These are phyloP conservation scores for Biscutella laevigata DNA, from an alignment of 441 rosid species.

Conservation along the genomic window DNA sequence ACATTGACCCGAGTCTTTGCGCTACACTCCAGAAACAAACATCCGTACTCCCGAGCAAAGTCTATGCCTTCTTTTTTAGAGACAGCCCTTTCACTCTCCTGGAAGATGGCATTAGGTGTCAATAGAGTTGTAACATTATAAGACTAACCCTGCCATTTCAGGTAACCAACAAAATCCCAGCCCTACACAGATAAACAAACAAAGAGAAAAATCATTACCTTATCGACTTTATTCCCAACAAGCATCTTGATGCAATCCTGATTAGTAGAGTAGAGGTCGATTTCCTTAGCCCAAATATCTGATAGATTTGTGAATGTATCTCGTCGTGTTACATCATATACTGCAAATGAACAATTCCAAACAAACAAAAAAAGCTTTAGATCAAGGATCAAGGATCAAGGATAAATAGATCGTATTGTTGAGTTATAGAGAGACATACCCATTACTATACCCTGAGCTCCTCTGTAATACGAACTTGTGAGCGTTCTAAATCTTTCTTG, in stretches of 20 bases:
- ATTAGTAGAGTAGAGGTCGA: slow-evolving; percentile 61
- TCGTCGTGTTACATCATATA: slow-evolving; percentile 63
- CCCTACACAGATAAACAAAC: too few species aligned
- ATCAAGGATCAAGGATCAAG: background rate
- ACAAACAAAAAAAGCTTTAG: too few species aligned
- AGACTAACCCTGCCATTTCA: too few species aligned
- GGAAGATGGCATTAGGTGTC: slow-evolving; percentile 9
- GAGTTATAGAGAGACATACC: slow-evolving; percentile 30
- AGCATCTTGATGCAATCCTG: slow-evolving; percentile 76
- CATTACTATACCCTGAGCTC: slow-evolving; percentile 61
- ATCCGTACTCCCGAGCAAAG: slow-evolving; percentile 62
- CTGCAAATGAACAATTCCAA: slow-evolving; percentile 19
- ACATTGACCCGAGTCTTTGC: slow-evolving; percentile 67
- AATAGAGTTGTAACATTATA: background rate
- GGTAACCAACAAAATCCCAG: too few species aligned
- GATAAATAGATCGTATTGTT: background rate
- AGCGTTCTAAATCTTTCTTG: slow-evolving; percentile 65
- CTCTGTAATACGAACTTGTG: slow-evolving; percentile 57
- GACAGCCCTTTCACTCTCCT: slow-evolving; percentile 74
- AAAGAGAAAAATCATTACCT: slow-evolving; percentile 33
- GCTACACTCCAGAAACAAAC: slow-evolving; percentile 67
- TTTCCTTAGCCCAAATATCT: slow-evolving; percentile 71
- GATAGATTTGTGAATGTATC: slow-evolving; percentile 69
- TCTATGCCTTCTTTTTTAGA: slow-evolving; percentile 60
- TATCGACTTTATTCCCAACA: slow-evolving; percentile 70